Percentiles rank a stretch among this genome's conserved stretches.
Evolutionary conservation across 139 green algal species (phyloP).

Genomic region (Pedinophyceae sp.): DNA sequence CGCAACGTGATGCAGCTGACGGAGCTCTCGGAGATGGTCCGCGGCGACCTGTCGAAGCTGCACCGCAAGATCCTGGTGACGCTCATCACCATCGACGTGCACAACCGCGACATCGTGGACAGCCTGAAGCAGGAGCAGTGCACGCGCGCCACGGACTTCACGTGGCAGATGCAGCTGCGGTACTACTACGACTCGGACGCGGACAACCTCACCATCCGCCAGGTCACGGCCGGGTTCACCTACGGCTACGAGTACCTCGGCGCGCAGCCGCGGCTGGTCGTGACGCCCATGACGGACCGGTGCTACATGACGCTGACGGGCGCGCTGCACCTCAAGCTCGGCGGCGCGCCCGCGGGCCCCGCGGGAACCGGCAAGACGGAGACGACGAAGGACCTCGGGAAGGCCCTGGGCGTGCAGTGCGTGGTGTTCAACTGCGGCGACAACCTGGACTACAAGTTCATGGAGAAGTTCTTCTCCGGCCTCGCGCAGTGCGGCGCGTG

Average conservation of each 20-base stretch:
- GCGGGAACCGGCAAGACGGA: slow-evolving; percentile 75
- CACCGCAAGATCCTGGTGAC: slow-evolving; percentile 43
- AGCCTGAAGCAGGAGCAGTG: slow-evolving; percentile 30
- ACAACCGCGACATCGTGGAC: slow-evolving; percentile 57
- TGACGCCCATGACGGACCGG: slow-evolving; percentile 72
- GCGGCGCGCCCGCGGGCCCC: slow-evolving; percentile 60
- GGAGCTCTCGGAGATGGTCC: slow-evolving; percentile 41
- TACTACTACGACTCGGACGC: slow-evolving; percentile 45
- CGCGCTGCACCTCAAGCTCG: slow-evolving; percentile 71
- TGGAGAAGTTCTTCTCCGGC: slow-evolving; percentile 70
- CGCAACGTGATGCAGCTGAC: slow-evolving; percentile 36
- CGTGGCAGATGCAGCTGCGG: slow-evolving; percentile 74
- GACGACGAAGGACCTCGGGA: slow-evolving; percentile 77
- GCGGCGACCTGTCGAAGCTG: slow-evolving; percentile 36
- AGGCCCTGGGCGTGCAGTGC: slow-evolving; percentile 68
- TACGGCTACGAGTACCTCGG: slow-evolving; percentile 85
- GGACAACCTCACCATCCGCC: slow-evolving; percentile 8
- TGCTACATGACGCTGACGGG: slow-evolving; percentile 81
- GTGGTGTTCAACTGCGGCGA: slow-evolving; percentile 88
- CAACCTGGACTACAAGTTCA: slow-evolving; percentile 71
- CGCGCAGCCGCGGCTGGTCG: slow-evolving; percentile 58
- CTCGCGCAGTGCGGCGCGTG: slow-evolving; percentile 67
- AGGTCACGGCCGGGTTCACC: slow-evolving; percentile 52
- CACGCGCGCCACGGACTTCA: slow-evolving; percentile 41
- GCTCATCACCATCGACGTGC: slow-evolving; percentile 78